Evolutionary conservation across 164 flowering plant species (phyloP).

Genomic region (Berberis thunbergii): DNA sequence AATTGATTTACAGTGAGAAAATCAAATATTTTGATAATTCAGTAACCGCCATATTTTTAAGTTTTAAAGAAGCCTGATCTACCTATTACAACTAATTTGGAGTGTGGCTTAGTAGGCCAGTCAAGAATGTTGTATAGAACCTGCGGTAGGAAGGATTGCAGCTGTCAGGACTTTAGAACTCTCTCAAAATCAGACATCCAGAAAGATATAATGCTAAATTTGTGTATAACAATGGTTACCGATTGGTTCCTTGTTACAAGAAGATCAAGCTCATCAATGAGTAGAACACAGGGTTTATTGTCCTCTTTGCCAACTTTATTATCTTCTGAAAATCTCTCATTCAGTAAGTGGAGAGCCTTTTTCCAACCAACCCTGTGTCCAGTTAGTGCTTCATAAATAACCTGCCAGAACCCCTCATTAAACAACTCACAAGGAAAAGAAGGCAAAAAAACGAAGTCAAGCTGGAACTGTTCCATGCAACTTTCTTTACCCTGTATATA

Average conservation of each 20-base stretch:
- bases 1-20: not conserved
- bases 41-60: not conserved
- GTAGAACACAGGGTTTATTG: slow-evolving; percentile 73
- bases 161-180: not conserved
- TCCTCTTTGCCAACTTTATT: slow-evolving; percentile 39
- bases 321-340: slow-evolving; percentile 71
- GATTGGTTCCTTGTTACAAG: slow-evolving; percentile 92
- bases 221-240: slow-evolving; percentile 32
- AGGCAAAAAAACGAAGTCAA: not conserved
- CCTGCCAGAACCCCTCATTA: slow-evolving; percentile 32
- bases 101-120: slow-evolving; percentile 88
- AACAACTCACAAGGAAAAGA: slow-evolving; percentile 1
- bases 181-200: not conserved
- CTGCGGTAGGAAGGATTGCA: slow-evolving; percentile 26
- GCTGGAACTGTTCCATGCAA: not conserved
- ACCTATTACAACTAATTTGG: slow-evolving; percentile 91
- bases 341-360: slow-evolving; percentile 79
- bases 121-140: slow-evolving; percentile 93
- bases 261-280: slow-evolving; percentile 96
- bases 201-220: slow-evolving; percentile 1
- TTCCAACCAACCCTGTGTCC: slow-evolving; percentile 93
- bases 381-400: slow-evolving; percentile 81
- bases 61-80: not conserved
- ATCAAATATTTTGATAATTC: not conserved
- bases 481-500: slow-evolving; percentile 59